Base-by-base conservation (phyloP, 768 basidiomycete species). In the Boletellus ananas region DNA sequence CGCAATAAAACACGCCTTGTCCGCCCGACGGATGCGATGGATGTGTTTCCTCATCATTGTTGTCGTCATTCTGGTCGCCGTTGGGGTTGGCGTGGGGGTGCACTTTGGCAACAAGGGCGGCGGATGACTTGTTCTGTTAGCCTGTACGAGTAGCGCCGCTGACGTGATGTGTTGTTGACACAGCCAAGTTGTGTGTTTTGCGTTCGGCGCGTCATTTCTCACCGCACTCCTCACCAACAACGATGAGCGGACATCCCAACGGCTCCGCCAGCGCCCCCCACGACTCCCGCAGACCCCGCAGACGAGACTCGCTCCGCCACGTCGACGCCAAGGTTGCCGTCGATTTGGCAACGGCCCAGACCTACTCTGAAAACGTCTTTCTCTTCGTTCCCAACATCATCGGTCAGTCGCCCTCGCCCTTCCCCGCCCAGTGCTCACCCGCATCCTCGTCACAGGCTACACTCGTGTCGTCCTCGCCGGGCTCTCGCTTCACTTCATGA, bases 331-430 rank as follows among this genome's bases (percentile, higher is more conserved):
- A 90, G 64, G 80, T 83, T 50, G 91, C 90, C 9, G 84, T 94
- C 27, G 90, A 90, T 66, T 80, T 93, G 43, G 91, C 91, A 23
- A 92, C 88, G 12, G 84, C 84, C 13, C 90, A 91, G 70, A 75
- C 83, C 0, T 90, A 90, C 58, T 85, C 89, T 33, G 96, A 99
- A 74, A 98, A 97, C 68, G 88, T 98, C 57, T 99, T 95, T 69
- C 81, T 98, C 45, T 99, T 98, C 72, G 80, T 94, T 14, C 94
- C 96, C 34, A 99, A 99, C 71, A 75, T 99, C 62, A 97, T 99
- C 66, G 95, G 92, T 85, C 59, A 59, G 85, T 70, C 1, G 4
- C 1, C 17, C 34, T 20, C 34, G 6, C 14, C 13, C 35, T 3
- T 21, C 9, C 20, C 20, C 12, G 10, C 6, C 38, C 43, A 18